These are phyloP conservation scores for Xylariaceae sp. DNA, from an alignment of 2,329 filamentous ascomycete species.

Conservation along the genomic window DNA sequence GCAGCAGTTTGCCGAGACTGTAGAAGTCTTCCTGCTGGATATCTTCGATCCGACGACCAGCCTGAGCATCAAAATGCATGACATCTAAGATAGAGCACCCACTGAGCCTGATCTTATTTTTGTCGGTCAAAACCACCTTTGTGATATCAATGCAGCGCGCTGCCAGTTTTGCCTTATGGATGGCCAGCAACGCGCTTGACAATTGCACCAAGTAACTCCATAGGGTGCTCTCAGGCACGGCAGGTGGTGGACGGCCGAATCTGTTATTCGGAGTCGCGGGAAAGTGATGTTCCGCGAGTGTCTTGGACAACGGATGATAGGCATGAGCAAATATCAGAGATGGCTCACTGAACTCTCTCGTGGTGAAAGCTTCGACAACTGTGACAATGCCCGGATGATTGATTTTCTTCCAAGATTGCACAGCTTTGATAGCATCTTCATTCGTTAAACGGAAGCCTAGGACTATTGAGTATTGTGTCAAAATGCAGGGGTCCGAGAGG, in stretches of 20 bases:
- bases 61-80: slow-evolving; percentile 70
- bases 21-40: slow-evolving; percentile 85
- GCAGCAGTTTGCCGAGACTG: slow-evolving; percentile 78
- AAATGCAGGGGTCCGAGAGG: neutral
- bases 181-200: slow-evolving; percentile 79
- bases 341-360: slow-evolving; percentile 87
- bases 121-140: slow-evolving; percentile 87
- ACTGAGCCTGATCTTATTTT: slow-evolving; percentile 83
- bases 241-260: slow-evolving; percentile 44
- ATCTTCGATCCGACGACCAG: slow-evolving; percentile 60
- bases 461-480: slow-evolving; percentile 9
- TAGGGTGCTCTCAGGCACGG: slow-evolving; percentile 68
- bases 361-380: slow-evolving; percentile 90
- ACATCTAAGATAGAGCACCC: slow-evolving; percentile 90
- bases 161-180: slow-evolving; percentile 78
- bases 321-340: slow-evolving; percentile 92
- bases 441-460: slow-evolving; percentile 81
- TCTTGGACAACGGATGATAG: slow-evolving; percentile 89
- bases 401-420: slow-evolving; percentile 87
- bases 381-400: slow-evolving; percentile 79
- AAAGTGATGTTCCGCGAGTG: slow-evolving; percentile 80
- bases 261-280: slow-evolving; percentile 44
- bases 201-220: slow-evolving; percentile 95
- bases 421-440: slow-evolving; percentile 80
- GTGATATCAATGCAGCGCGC: slow-evolving; percentile 82